A percentile compares a stretch with the other conserved stretches of the same genome.
These are phyloP conservation scores for Imleria badia DNA, from an alignment of 768 basidiomycete species.

Conservation along the genomic window DNA sequence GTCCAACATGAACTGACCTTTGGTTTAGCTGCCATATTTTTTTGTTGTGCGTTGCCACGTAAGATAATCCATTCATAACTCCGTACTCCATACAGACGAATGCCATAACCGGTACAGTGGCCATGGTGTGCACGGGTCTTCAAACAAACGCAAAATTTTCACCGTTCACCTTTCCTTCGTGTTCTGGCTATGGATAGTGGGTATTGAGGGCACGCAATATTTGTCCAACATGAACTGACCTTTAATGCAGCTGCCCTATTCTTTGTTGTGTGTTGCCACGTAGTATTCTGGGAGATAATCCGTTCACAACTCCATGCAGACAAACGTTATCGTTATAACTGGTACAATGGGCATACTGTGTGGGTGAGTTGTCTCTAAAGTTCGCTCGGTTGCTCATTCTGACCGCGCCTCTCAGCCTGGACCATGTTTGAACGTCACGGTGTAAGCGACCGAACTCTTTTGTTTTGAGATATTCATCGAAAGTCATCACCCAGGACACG, in stretches of 20 bases:
- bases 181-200: constrained; percentile 10
- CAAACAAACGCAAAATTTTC: neutral
- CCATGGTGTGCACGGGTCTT: neutral
- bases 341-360: neutral
- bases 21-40: neutral
- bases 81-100: neutral
- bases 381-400: neutral
- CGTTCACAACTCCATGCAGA: neutral
- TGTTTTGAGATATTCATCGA: neutral
- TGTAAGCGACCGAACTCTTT: neutral
- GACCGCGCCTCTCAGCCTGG: neutral
- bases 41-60: neutral
- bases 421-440: neutral
- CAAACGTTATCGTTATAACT: neutral
- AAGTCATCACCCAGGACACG: neutral
- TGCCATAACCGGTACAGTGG: neutral
- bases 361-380: constrained; percentile 1
- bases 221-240: neutral
- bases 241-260: neutral
- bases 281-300: neutral
- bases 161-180: neutral
- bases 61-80: neutral
- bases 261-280: neutral
- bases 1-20: neutral
- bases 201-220: neutral